These are phyloP conservation scores for Tetrapisispora phaffii DNA, from an alignment of 805 yeast genomes.

Conservation along the genomic window DNA sequence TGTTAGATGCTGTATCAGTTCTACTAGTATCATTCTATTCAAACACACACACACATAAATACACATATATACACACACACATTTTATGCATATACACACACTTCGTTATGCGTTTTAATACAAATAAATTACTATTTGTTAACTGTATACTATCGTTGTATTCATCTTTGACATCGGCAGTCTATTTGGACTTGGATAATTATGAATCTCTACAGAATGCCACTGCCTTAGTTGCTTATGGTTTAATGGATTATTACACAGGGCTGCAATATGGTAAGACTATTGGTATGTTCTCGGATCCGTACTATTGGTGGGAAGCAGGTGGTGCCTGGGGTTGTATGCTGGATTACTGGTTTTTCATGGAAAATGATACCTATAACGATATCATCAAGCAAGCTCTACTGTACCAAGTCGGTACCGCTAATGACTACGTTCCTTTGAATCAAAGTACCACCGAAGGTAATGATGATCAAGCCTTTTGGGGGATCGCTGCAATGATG, in stretches of 20 bases:
- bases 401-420: conserved; percentile 61
- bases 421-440: conserved; percentile 72
- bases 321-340: conserved; percentile 91
- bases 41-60: no score
- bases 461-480: conserved; percentile 94
- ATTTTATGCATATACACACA: neutral
- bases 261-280: conserved; percentile 64
- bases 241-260: conserved; percentile 73
- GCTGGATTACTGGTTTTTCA: conserved; percentile 65
- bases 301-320: conserved; percentile 99
- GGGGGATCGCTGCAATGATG: conserved; percentile 89
- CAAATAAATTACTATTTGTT: neutral
- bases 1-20: no score
- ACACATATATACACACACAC: no score
- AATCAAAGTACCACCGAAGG: conserved; percentile 91
- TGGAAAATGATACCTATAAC: conserved; percentile 61
- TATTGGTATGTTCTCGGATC: conserved; percentile 76
- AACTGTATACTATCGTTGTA: neutral
- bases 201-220: conserved; percentile 35
- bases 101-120: neutral
- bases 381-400: conserved; percentile 51
- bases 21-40: no score
- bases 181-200: conserved; percentile 24
- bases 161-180: conserved; percentile 5
- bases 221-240: conserved; percentile 51